Evolutionary conservation across 495 filamentous ascomycete genomes (phyloP).

Genomic region (Penicillium soppii): DNA sequence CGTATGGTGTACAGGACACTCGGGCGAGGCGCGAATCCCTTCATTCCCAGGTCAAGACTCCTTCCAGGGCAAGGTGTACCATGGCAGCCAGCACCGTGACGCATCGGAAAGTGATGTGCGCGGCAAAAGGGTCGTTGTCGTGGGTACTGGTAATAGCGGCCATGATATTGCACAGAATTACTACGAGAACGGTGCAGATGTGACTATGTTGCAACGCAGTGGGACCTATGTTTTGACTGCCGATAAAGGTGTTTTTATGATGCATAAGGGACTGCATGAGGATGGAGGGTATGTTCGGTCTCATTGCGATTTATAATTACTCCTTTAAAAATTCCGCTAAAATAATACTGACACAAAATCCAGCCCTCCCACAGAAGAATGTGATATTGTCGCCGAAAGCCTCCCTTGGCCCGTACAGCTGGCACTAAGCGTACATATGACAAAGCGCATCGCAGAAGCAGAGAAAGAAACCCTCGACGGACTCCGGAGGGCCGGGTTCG

Average conservation of each 20-base stretch:
- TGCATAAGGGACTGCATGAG: constrained; percentile 58
- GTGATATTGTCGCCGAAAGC: constrained; percentile 57
- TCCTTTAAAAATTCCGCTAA: too few relatives aligned
- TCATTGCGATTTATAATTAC: too few relatives aligned
- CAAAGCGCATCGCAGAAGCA: constrained; percentile 40
- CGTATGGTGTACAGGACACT: constrained; percentile 51
- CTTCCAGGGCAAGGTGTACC: constrained; percentile 50
- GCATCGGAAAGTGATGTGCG: constrained; percentile 35
- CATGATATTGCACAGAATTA: constrained; percentile 85
- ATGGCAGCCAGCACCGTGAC: constrained; percentile 42
- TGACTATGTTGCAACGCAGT: constrained; percentile 77
- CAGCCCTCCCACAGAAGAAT: constrained; percentile 55
- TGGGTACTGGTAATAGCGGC: constrained; percentile 80
- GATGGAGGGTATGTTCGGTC: constrained; percentile 48
- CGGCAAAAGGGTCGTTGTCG: constrained; percentile 71
- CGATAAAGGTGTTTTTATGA: constrained; percentile 55
- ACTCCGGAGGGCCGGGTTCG: constrained; percentile 65
- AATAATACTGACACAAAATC: neutral
- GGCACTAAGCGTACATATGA: constrained; percentile 51
- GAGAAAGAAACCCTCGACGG: constrained; percentile 60
- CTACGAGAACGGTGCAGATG: constrained; percentile 69
- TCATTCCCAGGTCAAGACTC: constrained; percentile 41
- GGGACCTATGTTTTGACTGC: constrained; percentile 71
- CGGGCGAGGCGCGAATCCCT: constrained; percentile 49
- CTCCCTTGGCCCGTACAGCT: constrained; percentile 60